These are phyloP conservation scores for Aspergillus persii DNA, from an alignment of 2,329 filamentous ascomycete species.

Conservation along the genomic window DNA sequence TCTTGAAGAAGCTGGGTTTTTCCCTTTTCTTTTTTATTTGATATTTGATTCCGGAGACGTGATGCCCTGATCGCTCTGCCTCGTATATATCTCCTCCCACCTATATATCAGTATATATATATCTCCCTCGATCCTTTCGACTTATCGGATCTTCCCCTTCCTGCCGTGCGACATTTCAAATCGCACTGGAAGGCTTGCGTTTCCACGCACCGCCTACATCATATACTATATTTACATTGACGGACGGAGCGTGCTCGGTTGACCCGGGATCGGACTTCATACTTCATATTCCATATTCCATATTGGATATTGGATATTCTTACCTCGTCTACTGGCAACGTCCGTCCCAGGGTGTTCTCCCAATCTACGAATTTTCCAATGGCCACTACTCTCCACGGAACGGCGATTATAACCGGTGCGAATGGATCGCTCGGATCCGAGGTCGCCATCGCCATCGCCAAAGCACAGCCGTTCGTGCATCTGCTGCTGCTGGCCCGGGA, in stretches of 20 bases:
- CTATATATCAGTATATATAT: not conserved
- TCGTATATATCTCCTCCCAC: not conserved
- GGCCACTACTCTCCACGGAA: constrained; percentile 35
- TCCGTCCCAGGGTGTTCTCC: not conserved
- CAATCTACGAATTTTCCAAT: constrained; percentile 14
- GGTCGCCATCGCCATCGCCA: constrained; percentile 36
- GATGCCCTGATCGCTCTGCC: not conserved
- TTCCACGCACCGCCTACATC: not conserved
- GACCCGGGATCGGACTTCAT: not conserved
- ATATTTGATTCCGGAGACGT: not conserved
- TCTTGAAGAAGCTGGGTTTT: too few relatives aligned
- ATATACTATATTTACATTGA: not conserved
- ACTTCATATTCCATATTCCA: too few relatives aligned
- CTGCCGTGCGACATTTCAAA: not conserved
- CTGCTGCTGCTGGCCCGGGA: constrained; percentile 32
- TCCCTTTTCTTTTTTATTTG: not conserved
- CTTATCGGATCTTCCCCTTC: not conserved
- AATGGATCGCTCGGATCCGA: constrained; percentile 36
- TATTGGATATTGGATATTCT: not conserved
- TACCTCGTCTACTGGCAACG: not conserved
- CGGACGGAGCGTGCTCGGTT: not conserved
- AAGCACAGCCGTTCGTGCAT: constrained; percentile 36
- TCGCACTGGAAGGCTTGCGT: not conserved
- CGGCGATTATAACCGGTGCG: constrained; percentile 38
- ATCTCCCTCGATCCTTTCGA: not conserved